These are phyloP conservation scores for Salvia rosmarinus DNA, from an alignment of 257 asterid species.

Conservation along the genomic window DNA sequence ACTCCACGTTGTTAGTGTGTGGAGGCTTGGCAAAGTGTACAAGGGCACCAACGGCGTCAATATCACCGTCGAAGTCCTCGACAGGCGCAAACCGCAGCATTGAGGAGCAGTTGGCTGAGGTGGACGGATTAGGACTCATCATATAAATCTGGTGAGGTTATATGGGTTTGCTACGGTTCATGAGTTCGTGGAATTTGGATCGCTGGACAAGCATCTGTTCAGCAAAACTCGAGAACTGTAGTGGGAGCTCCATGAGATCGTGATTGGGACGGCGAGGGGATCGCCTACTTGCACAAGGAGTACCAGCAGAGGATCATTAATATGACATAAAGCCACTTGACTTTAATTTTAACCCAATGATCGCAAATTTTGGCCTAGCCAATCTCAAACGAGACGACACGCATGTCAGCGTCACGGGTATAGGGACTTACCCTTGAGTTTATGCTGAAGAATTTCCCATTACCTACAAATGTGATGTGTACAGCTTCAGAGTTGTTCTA, in stretches of 20 bases:
- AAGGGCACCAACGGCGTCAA: too few species aligned
- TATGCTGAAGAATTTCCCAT: conserved; percentile 40
- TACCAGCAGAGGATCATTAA: conserved; percentile 42
- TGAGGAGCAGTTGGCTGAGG: too few species aligned
- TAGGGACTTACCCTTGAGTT: conserved; percentile 51
- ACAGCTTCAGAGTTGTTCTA: conserved; percentile 45
- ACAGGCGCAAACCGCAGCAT: too few species aligned
- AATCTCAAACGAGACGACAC: conserved; percentile 47
- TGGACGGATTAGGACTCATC: too few species aligned
- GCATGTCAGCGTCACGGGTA: conserved; percentile 36
- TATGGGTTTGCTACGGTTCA: too few species aligned
- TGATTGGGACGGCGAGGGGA: conserved; percentile 49
- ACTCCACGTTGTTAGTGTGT: too few species aligned
- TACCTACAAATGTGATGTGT: conserved; percentile 46
- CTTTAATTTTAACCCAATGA: conserved; percentile 38
- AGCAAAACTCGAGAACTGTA: conserved; percentile 21
- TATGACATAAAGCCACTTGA: conserved; percentile 50
- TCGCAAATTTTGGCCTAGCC: conserved; percentile 49
- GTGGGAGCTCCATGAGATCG: conserved; percentile 49
- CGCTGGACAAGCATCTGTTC: conserved; percentile 14
- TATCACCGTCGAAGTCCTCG: too few species aligned
- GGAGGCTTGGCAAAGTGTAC: too few species aligned
- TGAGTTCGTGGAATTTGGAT: too few species aligned
- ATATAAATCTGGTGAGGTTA: too few species aligned
- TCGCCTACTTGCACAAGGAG: conserved; percentile 46